phyloP scores from a whole-genome alignment of 345 rosid genomes.

The Capsella bursapastoris region DNA sequence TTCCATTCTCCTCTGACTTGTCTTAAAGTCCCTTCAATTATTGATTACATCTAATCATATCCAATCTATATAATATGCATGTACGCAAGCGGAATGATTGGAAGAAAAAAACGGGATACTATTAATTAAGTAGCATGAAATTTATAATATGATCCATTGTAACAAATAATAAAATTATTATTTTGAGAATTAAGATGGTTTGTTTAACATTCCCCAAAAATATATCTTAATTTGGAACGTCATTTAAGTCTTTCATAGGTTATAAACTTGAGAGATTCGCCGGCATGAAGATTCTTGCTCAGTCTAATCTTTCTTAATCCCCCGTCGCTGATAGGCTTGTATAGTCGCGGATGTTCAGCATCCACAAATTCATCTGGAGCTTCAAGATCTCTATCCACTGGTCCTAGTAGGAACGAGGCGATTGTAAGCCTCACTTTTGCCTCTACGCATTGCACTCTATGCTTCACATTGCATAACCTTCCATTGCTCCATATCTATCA shows the following conservation, averaged over 20 bases:
- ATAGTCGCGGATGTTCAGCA: slow-evolving; percentile 28
- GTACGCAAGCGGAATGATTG: no score
- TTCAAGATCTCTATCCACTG: slow-evolving; percentile 31
- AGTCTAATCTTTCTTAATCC: slow-evolving; percentile 14
- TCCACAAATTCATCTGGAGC: slow-evolving; percentile 25
- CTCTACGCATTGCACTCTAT: slow-evolving; percentile 68
- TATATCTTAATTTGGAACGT: no score
- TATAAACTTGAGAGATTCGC: slow-evolving; percentile 29
- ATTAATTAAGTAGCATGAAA: no score
- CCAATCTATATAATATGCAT: no score
- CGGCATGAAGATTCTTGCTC: slow-evolving; percentile 22
- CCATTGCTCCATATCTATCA: slow-evolving; percentile 70
- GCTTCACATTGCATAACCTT: slow-evolving; percentile 60
- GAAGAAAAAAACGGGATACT: no score
- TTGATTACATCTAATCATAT: no score
- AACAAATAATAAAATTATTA: no score
- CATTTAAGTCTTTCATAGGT: neutral
- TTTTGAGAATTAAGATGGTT: no score
- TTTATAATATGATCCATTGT: no score
- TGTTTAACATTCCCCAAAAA: no score
- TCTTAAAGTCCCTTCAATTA: no score
- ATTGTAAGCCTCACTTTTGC: slow-evolving; percentile 56
- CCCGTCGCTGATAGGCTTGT: slow-evolving; percentile 17
- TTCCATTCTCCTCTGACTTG: neutral
- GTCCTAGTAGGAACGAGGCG: slow-evolving; percentile 65